Conservation (phyloP, 73 alveolate species). For the Durusdinium trenchii region DNA sequence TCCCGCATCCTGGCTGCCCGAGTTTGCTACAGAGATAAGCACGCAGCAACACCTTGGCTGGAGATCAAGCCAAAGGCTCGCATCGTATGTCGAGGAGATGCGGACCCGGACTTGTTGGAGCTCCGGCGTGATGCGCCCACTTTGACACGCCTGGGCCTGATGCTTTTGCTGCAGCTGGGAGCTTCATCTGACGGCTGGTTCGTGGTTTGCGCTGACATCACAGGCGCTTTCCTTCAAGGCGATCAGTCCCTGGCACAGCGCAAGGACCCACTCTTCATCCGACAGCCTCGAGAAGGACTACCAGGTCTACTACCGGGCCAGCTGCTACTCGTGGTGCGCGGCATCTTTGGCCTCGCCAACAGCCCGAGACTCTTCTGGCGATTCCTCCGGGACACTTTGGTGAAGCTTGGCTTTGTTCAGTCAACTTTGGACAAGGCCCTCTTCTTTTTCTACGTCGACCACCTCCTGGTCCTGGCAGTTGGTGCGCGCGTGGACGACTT, state of each 20-base stretch:
- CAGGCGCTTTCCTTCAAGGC: conserved; percentile 67
- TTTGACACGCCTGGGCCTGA: background rate
- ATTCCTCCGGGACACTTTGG: background rate
- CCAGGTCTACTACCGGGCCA: conserved; percentile 16
- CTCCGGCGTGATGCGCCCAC: conserved; percentile 38
- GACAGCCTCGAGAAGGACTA: conserved; percentile 43
- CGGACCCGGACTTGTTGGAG: background rate
- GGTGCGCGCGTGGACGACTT: conserved; percentile 56
- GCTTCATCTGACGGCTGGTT: background rate
- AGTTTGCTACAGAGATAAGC: conserved; percentile 53
- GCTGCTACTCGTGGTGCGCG: conserved; percentile 33
- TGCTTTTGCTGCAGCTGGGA: background rate
- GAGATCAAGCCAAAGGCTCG: conserved; percentile 35
- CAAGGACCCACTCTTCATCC: background rate
- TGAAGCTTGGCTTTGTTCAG: conserved; percentile 33
- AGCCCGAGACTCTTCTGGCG: conserved; percentile 49
- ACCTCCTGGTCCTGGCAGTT: background rate
- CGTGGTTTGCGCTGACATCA: background rate
- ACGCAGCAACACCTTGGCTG: conserved; percentile 20
- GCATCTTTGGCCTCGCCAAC: conserved; percentile 46
- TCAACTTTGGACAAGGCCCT: conserved; percentile 2
- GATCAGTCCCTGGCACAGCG: conserved; percentile 13
- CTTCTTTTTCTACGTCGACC: background rate
- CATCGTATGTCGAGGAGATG: conserved; percentile 22
- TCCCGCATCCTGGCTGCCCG: conserved; percentile 16